These are phyloP conservation scores for Fusarium sterilihyphosum DNA, from an alignment of 2,329 filamentous ascomycete species.

Conservation along the genomic window DNA sequence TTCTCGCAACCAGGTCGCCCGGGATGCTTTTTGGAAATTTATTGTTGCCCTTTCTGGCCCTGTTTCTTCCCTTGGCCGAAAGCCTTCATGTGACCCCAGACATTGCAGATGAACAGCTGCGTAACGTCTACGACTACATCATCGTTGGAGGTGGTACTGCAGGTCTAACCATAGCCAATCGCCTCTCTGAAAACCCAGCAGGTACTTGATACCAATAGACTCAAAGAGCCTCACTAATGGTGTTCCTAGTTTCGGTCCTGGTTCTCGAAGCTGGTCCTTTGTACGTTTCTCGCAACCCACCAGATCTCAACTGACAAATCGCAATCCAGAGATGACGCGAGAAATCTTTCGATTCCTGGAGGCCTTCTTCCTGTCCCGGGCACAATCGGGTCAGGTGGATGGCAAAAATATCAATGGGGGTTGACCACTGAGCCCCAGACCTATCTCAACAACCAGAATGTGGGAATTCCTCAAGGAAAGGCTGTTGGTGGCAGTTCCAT, in stretches of 20 bases:
- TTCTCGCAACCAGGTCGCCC: neutral
- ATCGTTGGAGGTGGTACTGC: slow-evolving; percentile 52
- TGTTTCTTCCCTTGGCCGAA: neutral
- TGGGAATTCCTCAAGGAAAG: slow-evolving; percentile 44
- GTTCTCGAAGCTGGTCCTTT: slow-evolving; percentile 7
- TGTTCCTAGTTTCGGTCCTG: neutral
- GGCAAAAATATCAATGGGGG: slow-evolving; percentile 31
- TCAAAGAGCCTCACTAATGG: neutral
- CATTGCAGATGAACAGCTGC: neutral
- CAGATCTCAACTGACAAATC: neutral
- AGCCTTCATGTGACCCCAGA: slow-evolving; percentile 5
- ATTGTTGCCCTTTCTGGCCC: neutral
- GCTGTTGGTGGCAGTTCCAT: slow-evolving; percentile 53
- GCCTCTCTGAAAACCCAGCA: slow-evolving; percentile 51
- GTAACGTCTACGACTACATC: slow-evolving; percentile 44
- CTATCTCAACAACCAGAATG: slow-evolving; percentile 39
- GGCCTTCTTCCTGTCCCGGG: slow-evolving; percentile 16
- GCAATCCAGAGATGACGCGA: slow-evolving; percentile 1
- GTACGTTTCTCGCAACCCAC: neutral
- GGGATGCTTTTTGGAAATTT: slow-evolving; percentile 2
- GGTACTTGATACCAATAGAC: slow-evolving; percentile 27
- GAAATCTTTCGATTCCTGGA: slow-evolving; percentile 5
- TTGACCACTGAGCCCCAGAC: slow-evolving; percentile 45
- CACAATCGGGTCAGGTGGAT: slow-evolving; percentile 1
- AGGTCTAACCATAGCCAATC: slow-evolving; percentile 52